Evolutionary conservation across 257 asterid genomes (phyloP).

Genomic region (Coffea eugenioides): DNA sequence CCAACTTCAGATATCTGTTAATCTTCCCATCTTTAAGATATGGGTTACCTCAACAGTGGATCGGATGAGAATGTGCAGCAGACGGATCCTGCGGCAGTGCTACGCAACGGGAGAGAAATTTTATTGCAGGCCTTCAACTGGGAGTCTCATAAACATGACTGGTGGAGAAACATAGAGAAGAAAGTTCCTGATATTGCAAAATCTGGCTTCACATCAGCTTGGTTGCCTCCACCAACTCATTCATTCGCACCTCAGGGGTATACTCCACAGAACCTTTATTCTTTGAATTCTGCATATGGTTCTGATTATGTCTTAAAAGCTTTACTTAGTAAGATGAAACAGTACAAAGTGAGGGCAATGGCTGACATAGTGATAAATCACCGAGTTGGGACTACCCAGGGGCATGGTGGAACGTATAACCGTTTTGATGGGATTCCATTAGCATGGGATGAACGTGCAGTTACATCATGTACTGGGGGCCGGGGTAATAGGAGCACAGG

Average conservation of each 20-base stretch:
- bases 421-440: constrained; percentile 92
- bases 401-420: constrained; percentile 86
- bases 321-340: constrained; percentile 81
- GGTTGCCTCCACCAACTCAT: constrained; percentile 89
- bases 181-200: constrained; percentile 85
- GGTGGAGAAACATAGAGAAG: constrained; percentile 84
- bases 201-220: constrained; percentile 90
- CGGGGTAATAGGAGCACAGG: constrained; percentile 90
- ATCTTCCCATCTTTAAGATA: constrained; percentile 32
- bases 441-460: constrained; percentile 91
- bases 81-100: constrained; percentile 61
- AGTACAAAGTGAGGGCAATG: constrained; percentile 81
- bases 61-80: constrained; percentile 38
- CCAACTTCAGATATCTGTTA: constrained; percentile 13
- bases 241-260: constrained; percentile 90
- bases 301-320: constrained; percentile 73
- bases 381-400: constrained; percentile 85
- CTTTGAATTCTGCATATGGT: constrained; percentile 82
- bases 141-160: constrained; percentile 91
- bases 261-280: constrained; percentile 88
- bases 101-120: constrained; percentile 77
- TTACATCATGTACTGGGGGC: constrained; percentile 91
- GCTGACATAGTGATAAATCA: constrained; percentile 96
- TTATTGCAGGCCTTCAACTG: constrained; percentile 92
- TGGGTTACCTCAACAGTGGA: constrained; percentile 49